A percentile compares a stretch with the other conserved stretches of the same genome.
phyloP scores from a whole-genome alignment of 768 basidiomycete genomes.

The Saitozyma sp. region DNA sequence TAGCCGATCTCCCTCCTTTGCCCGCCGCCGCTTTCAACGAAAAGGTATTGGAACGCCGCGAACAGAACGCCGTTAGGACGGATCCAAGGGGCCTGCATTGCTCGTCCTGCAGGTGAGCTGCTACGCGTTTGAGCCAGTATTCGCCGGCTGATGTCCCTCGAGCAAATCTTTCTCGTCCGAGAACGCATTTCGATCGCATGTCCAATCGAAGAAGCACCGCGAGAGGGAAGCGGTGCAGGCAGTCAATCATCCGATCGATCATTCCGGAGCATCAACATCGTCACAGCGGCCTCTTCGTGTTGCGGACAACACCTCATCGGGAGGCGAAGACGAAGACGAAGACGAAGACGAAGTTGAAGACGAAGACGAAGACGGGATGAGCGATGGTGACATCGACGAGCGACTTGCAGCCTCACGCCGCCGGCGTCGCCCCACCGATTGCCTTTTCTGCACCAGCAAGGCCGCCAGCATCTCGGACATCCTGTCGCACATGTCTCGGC shows the following conservation, averaged over 20 bases:
- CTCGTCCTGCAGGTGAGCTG: slow-evolving; percentile 75
- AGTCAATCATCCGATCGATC: too few species aligned
- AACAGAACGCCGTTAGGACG: slow-evolving; percentile 70
- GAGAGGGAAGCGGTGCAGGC: slow-evolving; percentile 60
- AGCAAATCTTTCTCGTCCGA: slow-evolving; percentile 89
- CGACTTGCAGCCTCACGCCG: slow-evolving; percentile 49
- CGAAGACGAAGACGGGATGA: slow-evolving; percentile 14
- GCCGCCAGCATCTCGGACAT: slow-evolving; percentile 63
- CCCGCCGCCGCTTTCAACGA: slow-evolving; percentile 74
- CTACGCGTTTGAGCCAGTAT: slow-evolving; percentile 1
- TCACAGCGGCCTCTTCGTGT: not conserved
- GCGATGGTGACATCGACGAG: slow-evolving; percentile 33
- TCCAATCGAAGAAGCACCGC: slow-evolving; percentile 84
- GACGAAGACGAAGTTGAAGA: slow-evolving; percentile 10
- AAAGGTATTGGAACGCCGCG: slow-evolving; percentile 76
- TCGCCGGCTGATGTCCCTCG: slow-evolving; percentile 10
- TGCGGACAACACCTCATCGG: not conserved
- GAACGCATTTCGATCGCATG: slow-evolving; percentile 83
- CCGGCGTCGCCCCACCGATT: slow-evolving; percentile 63
- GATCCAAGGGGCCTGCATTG: slow-evolving; percentile 65
- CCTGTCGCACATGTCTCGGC: slow-evolving; percentile 79
- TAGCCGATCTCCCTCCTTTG: slow-evolving; percentile 85
- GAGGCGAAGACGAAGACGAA: not conserved
- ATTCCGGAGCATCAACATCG: too few species aligned
- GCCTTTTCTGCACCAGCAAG: slow-evolving; percentile 77